These are phyloP conservation scores for Phytophthora tentaculata DNA, from an alignment of 352 stramenopile species.

Conservation along the genomic window DNA sequence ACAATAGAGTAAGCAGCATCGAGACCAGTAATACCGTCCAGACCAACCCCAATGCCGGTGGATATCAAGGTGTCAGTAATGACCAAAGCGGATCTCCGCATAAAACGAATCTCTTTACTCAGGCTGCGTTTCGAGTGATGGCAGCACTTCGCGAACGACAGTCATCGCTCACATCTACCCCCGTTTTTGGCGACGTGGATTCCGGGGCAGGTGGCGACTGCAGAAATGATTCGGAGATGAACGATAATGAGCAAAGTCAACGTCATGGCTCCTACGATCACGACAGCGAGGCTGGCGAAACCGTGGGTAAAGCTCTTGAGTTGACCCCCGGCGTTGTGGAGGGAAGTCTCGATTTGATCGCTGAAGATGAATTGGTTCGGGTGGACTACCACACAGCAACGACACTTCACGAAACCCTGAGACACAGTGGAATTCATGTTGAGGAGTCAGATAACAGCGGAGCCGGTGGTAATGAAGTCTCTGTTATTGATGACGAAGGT, in stretches of 20 bases:
- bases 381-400: background rate
- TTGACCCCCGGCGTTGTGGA: background rate
- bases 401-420: background rate
- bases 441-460: background rate
- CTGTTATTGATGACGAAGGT: background rate
- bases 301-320: background rate
- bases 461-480: background rate
- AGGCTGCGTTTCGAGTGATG: background rate
- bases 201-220: background rate
- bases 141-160: background rate
- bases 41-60: background rate
- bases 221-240: background rate
- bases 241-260: background rate
- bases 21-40: background rate
- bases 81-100: background rate
- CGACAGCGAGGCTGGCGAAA: background rate
- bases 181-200: background rate
- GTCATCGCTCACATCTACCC: background rate
- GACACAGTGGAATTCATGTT: background rate
- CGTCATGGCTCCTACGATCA: background rate
- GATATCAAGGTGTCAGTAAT: background rate
- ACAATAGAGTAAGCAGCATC: background rate
- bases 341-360: background rate
- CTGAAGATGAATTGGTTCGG: background rate
- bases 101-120: background rate